Conservation (phyloP, 306 rosid genomes). For the Astragalus membranaceus region DNA sequence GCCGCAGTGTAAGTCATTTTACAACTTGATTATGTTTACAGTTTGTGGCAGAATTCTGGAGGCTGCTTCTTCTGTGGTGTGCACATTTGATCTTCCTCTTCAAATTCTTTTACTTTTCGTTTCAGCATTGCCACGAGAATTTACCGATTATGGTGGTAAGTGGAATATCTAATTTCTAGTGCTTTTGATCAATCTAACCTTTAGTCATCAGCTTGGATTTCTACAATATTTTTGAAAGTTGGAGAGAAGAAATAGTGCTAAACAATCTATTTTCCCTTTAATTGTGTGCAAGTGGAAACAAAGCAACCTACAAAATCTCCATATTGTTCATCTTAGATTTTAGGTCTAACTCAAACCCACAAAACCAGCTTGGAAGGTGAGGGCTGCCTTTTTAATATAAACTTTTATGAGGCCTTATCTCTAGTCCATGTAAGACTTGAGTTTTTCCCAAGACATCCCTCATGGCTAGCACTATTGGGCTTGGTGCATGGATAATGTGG, state of each 20-base stretch:
- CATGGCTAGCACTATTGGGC: too few species aligned
- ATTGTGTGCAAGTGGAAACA: neutral
- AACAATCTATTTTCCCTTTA: neutral
- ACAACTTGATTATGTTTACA: constrained; percentile 29
- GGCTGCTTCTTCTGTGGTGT: constrained; percentile 70
- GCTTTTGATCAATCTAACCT: neutral
- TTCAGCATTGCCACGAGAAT: constrained; percentile 79
- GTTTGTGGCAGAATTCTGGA: constrained; percentile 76
- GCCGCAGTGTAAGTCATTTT: constrained; percentile 21
- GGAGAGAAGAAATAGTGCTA: neutral
- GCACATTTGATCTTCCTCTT: constrained; percentile 59
- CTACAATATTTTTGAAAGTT: neutral
- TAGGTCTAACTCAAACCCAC: too few species aligned
- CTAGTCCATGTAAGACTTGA: too few species aligned
- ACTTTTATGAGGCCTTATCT: too few species aligned
- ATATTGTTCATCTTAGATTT: neutral
- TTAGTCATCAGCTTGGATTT: constrained; percentile 1
- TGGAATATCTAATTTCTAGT: constrained; percentile 11
- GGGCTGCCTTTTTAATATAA: too few species aligned
- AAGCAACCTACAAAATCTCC: neutral
- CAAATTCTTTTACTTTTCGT: constrained; percentile 66
- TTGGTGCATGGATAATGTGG: too few species aligned
- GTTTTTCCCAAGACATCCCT: too few species aligned
- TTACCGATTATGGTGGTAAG: constrained; percentile 76
- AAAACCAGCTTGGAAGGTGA: too few species aligned